A percentile compares a stretch with the other conserved stretches of the same genome.
These are phyloP conservation scores for Auricularia sp. DNA, from an alignment of 768 basidiomycete genomes.

Conservation along the genomic window DNA sequence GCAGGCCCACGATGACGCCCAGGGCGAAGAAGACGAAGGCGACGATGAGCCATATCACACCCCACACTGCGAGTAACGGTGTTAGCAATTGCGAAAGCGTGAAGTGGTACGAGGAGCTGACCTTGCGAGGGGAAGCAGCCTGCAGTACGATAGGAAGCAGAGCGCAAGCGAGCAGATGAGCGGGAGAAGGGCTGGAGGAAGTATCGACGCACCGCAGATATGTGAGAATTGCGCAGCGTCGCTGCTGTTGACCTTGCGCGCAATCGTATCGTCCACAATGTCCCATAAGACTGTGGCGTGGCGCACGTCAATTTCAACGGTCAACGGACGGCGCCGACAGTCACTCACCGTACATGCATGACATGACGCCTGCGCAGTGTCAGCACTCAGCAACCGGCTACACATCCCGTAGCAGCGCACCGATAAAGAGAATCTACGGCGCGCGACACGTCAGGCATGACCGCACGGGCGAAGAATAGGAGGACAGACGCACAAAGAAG, in stretches of 20 bases:
- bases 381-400: too few relatives aligned
- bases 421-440: conserved; percentile 64
- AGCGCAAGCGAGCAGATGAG: neutral
- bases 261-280: conserved; percentile 82
- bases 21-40: conserved; percentile 65
- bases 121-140: conserved; percentile 76
- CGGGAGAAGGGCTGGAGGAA: too few relatives aligned
- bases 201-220: conserved; percentile 40
- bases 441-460: too few relatives aligned
- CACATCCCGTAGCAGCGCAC: too few relatives aligned
- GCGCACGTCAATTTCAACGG: too few relatives aligned
- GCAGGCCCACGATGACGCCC: conserved; percentile 68
- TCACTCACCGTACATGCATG: conserved; percentile 49
- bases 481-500: conserved; percentile 46
- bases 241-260: conserved; percentile 74
- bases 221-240: conserved; percentile 80
- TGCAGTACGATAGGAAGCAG: too few relatives aligned
- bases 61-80: conserved; percentile 54
- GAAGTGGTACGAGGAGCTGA: conserved; percentile 12
- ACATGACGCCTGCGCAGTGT: conserved; percentile 47
- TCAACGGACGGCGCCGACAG: too few relatives aligned
- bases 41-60: conserved; percentile 74
- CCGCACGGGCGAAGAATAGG: neutral
- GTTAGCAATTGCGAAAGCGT: neutral
- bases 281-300: conserved; percentile 56